phyloP scores from a whole-genome alignment of 805 yeast genomes.

The Pichia ethanolica region DNA sequence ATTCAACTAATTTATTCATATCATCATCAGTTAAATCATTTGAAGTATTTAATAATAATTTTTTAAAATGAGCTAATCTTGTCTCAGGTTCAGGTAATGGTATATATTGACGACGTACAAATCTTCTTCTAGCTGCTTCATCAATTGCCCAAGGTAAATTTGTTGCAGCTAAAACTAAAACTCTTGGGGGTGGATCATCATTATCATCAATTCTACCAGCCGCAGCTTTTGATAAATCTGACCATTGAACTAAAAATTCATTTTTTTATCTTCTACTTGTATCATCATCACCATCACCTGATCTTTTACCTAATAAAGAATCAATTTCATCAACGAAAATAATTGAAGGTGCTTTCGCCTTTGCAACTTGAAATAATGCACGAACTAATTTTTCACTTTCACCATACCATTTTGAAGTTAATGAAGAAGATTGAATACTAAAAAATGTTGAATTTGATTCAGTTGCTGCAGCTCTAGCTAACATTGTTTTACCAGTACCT shows the following conservation, averaged over 20 bases:
- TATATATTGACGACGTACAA: slow-evolving; percentile 85
- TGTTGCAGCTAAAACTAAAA: slow-evolving; percentile 88
- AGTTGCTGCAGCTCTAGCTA: slow-evolving; percentile 93
- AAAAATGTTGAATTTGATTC: slow-evolving; percentile 92
- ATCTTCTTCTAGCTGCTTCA: slow-evolving; percentile 92
- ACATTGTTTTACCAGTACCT: slow-evolving; percentile 98
- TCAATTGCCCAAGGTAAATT: slow-evolving; percentile 96
- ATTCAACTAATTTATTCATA: slow-evolving; percentile 45
- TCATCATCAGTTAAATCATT: slow-evolving; percentile 62
- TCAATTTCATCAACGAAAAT: slow-evolving; percentile 96
- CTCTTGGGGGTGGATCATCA: slow-evolving; percentile 52
- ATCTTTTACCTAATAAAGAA: slow-evolving; percentile 73
- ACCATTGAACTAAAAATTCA: slow-evolving; percentile 93
- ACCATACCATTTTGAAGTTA: slow-evolving; percentile 83
- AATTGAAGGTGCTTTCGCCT: slow-evolving; percentile 82
- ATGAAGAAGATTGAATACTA: slow-evolving; percentile 81
- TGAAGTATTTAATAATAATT: slow-evolving; percentile 62
- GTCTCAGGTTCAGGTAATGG: slow-evolving; percentile 90
- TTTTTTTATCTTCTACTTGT: slow-evolving; percentile 85
- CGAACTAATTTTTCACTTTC: slow-evolving; percentile 91
- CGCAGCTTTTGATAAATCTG: slow-evolving; percentile 82
- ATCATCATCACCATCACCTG: slow-evolving; percentile 68
- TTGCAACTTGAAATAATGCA: slow-evolving; percentile 79
- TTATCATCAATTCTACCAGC: slow-evolving; percentile 49
- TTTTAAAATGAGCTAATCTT: slow-evolving; percentile 59